These are phyloP conservation scores for Aspergillus sp. DNA, from an alignment of 2,329 filamentous ascomycete genomes.

Conservation along the genomic window DNA sequence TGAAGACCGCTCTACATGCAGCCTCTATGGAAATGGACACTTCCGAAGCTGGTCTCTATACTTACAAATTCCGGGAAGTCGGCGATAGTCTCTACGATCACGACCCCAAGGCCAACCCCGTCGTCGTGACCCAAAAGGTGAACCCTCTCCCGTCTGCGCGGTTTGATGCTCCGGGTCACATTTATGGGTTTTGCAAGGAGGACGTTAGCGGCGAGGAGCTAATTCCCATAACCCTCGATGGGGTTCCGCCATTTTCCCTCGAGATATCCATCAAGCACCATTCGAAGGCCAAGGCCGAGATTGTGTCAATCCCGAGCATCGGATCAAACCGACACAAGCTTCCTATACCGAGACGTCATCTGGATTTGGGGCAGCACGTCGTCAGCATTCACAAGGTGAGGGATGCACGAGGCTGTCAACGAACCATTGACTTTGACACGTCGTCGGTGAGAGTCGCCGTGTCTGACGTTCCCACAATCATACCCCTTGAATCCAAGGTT, in stretches of 20 bases:
- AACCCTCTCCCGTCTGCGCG: conserved; percentile 78
- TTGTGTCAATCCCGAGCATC: conserved; percentile 79
- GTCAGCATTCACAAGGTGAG: conserved; percentile 87
- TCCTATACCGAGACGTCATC: conserved; percentile 76
- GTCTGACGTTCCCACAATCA: conserved; percentile 88
- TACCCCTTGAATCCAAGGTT: conserved; percentile 75
- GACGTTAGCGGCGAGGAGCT: conserved; percentile 78
- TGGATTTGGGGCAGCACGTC: conserved; percentile 85
- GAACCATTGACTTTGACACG: conserved; percentile 67
- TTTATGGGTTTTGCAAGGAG: conserved; percentile 91
- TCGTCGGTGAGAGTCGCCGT: conserved; percentile 87
- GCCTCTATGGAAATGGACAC: conserved; percentile 86
- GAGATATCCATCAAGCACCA: conserved; percentile 94
- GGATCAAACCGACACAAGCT: conserved; percentile 72
- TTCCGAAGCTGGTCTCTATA: conserved; percentile 74
- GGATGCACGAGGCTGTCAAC: conserved; percentile 82
- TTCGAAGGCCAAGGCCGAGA: conserved; percentile 73
- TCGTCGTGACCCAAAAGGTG: conserved; percentile 78
- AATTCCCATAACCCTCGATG: conserved; percentile 82
- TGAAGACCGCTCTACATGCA: conserved; percentile 74
- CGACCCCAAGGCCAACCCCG: conserved; percentile 63
- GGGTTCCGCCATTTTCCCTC: conserved; percentile 81
- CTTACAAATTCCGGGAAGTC: conserved; percentile 80
- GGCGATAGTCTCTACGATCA: conserved; percentile 84
- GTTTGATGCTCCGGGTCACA: conserved; percentile 84